A percentile compares a stretch with the other conserved stretches of the same genome.
Conservation (phyloP, 495 filamentous ascomycete genomes). For the Neurospora africana region DNA sequence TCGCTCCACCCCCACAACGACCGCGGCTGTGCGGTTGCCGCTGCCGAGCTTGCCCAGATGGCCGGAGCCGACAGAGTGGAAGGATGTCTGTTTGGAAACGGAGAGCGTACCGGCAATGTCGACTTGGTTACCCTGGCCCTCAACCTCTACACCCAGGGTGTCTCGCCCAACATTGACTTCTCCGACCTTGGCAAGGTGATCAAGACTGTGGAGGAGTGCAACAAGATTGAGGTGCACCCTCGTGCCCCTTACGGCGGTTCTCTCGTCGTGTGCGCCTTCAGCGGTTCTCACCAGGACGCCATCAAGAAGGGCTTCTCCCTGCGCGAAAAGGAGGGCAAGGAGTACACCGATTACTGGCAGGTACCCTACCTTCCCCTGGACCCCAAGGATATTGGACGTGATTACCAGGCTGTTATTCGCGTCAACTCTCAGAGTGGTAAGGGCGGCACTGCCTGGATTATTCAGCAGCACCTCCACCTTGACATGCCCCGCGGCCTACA, state of each 20-base stretch:
- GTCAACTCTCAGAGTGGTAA: constrained; percentile 97
- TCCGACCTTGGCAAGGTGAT: constrained; percentile 83
- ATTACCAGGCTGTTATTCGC: constrained; percentile 93
- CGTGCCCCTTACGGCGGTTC: constrained; percentile 84
- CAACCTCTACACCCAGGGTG: constrained; percentile 94
- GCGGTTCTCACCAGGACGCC: constrained; percentile 89
- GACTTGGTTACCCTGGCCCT: constrained; percentile 89
- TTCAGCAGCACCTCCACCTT: constrained; percentile 76
- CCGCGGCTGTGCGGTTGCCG: constrained; percentile 76
- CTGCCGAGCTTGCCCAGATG: constrained; percentile 88
- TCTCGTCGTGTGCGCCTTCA: constrained; percentile 82
- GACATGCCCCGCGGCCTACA: constrained; percentile 90
- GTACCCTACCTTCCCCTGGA: constrained; percentile 91
- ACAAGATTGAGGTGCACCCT: constrained; percentile 88
- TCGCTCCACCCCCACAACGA: constrained; percentile 93
- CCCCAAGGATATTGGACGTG: constrained; percentile 86
- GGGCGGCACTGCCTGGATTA: constrained; percentile 90
- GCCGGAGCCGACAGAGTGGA: constrained; percentile 94
- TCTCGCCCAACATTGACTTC: constrained; percentile 83
- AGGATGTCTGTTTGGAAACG: constrained; percentile 91
- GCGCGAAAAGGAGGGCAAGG: constrained; percentile 49
- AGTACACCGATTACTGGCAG: constrained; percentile 51
- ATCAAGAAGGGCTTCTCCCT: constrained; percentile 92
- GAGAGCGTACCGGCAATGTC: constrained; percentile 92
- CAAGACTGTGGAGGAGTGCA: constrained; percentile 80